These are phyloP conservation scores for Solanum hybrid DNA, from an alignment of 305 asterid species.

Conservation along the genomic window DNA sequence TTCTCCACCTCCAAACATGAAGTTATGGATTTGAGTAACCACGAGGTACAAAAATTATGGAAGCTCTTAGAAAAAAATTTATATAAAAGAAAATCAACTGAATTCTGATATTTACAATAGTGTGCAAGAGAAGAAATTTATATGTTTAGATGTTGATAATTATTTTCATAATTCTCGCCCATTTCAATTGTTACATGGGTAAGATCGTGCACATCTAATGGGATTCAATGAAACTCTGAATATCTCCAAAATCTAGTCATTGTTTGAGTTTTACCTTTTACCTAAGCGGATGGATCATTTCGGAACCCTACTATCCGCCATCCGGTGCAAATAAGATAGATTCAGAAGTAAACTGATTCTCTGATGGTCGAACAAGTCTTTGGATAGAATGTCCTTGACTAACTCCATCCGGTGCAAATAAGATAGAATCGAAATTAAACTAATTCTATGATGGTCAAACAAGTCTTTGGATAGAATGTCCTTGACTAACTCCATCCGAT, in stretches of 20 bases:
- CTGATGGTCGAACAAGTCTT: background rate
- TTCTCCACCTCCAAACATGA: background rate
- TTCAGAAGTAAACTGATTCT: no score
- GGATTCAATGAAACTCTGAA: background rate
- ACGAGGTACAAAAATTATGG: background rate
- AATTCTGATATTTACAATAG: background rate
- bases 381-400: background rate
- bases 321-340: background rate
- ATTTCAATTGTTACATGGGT: background rate
- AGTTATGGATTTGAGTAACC: background rate
- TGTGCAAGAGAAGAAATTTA: background rate
- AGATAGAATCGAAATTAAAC: no score
- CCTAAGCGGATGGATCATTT: background rate
- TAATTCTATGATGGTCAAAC: background rate
- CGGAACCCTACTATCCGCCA: background rate
- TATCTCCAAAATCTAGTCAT: background rate
- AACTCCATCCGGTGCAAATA: background rate
- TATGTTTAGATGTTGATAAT: background rate
- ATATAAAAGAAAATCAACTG: background rate
- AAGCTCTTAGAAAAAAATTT: background rate
- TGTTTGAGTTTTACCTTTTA: background rate
- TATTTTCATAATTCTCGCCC: background rate
- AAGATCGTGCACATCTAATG: background rate
- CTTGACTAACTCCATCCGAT: background rate
- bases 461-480: background rate